Base-by-base conservation (phyloP, 345 rosid species). In the Gossypium raimondii region DNA sequence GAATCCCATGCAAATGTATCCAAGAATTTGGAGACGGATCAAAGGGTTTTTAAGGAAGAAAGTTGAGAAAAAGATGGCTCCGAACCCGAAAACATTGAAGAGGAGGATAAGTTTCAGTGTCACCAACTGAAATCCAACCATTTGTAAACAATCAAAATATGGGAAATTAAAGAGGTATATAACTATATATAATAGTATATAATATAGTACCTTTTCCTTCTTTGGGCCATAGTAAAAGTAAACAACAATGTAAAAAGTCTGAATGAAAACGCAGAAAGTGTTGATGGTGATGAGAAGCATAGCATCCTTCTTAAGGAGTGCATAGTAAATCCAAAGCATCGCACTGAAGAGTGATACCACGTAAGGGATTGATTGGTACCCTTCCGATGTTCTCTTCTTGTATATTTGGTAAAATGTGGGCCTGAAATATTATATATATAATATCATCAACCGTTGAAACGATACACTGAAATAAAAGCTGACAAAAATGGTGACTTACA, bases 301-400 rank as follows among this genome's bases (percentile, higher is more conserved):
- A 2, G 79, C 79, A 59, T 85, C 53, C 38, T 75, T 80, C 38
- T 75, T 71, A 47, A 86, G 82, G 50, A 87, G 27, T 6, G 95
- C 97, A n/a, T 93, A 93, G 84, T 87, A 93, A 18, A 93, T 70
- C 86, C 93, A 82, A 18, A 91, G 85, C 90, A 82, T 93, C 1
- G 97, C 93, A 78, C 98, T 93, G 71, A 88, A 79, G 12, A 88
- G 81, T 0, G 86, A 85, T 56, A 86, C 77, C 78, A 90, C 85
- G 41, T 93, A 93, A 5, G 98, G 98, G 51, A 91, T 73, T 2
- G 93, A 84, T n/a, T 93, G 93, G 79, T 85, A 93, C 52, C 92
- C 93, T 81, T 85, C 91, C 1, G 92, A 79, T 2, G 95, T 75
- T 85, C 87, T 93, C 78, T 80, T 87, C 83, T 82, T 88, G 78